Evolutionary conservation across 805 yeast species (phyloP), one percentile per base, ranked within the genome.

Genomic region (Candida nemodendra): DNA sequence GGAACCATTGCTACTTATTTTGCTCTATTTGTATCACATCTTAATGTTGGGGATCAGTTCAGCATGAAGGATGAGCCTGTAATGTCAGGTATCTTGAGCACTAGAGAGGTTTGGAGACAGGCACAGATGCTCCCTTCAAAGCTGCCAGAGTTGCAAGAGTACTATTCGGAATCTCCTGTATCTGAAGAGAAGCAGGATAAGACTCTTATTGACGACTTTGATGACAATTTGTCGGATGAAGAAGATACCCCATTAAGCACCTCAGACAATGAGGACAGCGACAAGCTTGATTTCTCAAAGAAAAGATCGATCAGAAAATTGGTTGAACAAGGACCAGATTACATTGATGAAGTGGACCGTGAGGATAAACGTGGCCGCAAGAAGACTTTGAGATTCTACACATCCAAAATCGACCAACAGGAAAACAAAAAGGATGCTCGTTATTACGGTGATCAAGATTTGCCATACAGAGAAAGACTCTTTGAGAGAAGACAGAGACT

Each of bases 401-500:
- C 99, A 1, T 86, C 98, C 41, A 90, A 91, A 64, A 90, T 93
- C 62, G 96, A 89, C 61, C 95, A 90, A 65, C 82, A 81, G 36
- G 80, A 74, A 18, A 70, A 71, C 50, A 83, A 82, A 61, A 75
- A 76, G 43, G 68, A 65, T 29, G 81, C 81, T 32, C 71, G 66
- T 49, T 75, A 68, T 45, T 71, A 78, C 30, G 99, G 98, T 52
- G 99, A 91, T 61, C 74, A 76, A 45, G 99, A 91, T 64, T 66
- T 91, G 42, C 97, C 98, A 13, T 91, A 93, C 62, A 80, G 78
- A 51, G 98, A 91, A 64, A 77, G 97, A 52, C 71, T 86, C 30
- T 90, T 77, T 54, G 97, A 91, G 66, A 79, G 97, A 56, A 93
- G 87, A 54, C 93, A 86, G 56, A 69, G 96, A 46, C 75, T 91